phyloP scores from a whole-genome alignment of 768 basidiomycete species.

The Boletus huronensis region DNA sequence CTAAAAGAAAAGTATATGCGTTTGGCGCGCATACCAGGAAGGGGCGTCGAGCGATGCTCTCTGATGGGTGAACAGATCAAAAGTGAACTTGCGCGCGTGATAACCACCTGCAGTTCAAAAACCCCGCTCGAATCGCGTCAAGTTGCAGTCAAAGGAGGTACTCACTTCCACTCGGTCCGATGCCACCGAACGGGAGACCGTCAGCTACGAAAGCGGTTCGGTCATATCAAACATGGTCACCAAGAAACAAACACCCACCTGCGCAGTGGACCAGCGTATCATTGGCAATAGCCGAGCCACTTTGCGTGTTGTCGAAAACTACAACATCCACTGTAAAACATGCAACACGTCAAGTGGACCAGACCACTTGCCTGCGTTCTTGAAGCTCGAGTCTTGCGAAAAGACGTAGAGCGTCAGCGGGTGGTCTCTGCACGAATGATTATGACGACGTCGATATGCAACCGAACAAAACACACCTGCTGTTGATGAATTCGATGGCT shows the following conservation, averaged over 20 bases:
- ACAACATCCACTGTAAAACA: neutral
- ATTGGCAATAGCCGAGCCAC: constrained; percentile 68
- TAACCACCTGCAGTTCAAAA: constrained; percentile 47
- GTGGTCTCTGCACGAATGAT: constrained; percentile 48
- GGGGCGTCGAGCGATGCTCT: constrained; percentile 52
- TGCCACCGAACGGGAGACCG: constrained; percentile 72
- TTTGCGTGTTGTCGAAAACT: constrained; percentile 71
- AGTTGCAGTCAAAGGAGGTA: constrained; percentile 1
- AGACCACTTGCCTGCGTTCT: constrained; percentile 51
- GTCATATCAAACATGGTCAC: neutral
- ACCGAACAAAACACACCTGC: constrained; percentile 37
- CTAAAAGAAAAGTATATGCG: too few relatives aligned
- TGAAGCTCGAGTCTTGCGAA: constrained; percentile 53
- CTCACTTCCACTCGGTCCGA: constrained; percentile 71
- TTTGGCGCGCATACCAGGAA: constrained; percentile 24
- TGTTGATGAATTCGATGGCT: constrained; percentile 66
- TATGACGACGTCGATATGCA: neutral
- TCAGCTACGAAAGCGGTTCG: constrained; percentile 35
- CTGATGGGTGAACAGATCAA: constrained; percentile 76
- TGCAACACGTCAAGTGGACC: neutral
- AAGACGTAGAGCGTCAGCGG: constrained; percentile 81
- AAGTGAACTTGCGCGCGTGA: constrained; percentile 70
- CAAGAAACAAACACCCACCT: constrained; percentile 35
- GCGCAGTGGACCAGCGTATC: constrained; percentile 62
- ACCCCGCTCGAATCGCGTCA: neutral